Conservation (phyloP, 495 filamentous ascomycete species). For the Hyaloscypha variabilis region DNA sequence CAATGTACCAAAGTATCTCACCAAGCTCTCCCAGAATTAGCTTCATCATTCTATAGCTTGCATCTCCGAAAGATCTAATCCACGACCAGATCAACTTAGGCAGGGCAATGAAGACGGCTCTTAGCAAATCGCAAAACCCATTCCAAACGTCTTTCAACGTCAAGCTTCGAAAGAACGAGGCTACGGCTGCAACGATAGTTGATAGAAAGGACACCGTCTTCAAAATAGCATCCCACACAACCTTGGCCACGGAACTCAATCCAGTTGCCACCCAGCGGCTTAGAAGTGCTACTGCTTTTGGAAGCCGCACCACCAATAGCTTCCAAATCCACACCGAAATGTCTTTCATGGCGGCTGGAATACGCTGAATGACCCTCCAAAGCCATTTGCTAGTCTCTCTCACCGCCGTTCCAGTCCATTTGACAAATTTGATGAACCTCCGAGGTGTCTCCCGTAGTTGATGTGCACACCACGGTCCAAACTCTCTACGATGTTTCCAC, state of each 20-base stretch:
- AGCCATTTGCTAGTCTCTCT: neutral
- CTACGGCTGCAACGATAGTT: slow-evolving; percentile 37
- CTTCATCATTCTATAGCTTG: slow-evolving; percentile 31
- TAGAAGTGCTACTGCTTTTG: slow-evolving; percentile 33
- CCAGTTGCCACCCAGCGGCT: slow-evolving; percentile 37
- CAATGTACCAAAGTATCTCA: slow-evolving; percentile 33
- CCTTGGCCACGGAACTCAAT: slow-evolving; percentile 32
- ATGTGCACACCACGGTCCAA: slow-evolving; percentile 32
- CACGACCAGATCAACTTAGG: slow-evolving; percentile 35
- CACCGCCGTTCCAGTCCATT: neutral
- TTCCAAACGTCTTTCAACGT: slow-evolving; percentile 43
- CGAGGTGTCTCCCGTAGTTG: slow-evolving; percentile 32
- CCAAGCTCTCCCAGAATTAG: slow-evolving; percentile 37
- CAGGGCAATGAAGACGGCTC: slow-evolving; percentile 37
- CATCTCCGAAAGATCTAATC: slow-evolving; percentile 30
- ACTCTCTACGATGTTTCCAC: slow-evolving; percentile 32
- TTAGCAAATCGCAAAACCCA: slow-evolving; percentile 35
- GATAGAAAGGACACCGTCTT: slow-evolving; percentile 38
- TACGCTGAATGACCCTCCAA: slow-evolving; percentile 10
- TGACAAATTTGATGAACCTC: slow-evolving; percentile 26
- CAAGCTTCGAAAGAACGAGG: slow-evolving; percentile 40
- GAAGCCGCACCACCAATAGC: slow-evolving; percentile 33
- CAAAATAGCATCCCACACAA: slow-evolving; percentile 32
- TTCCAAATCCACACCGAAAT: slow-evolving; percentile 25
- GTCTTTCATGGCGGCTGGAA: neutral